phyloP scores from a whole-genome alignment of 257 asterid genomes.

The Solanum chmielewskii region DNA sequence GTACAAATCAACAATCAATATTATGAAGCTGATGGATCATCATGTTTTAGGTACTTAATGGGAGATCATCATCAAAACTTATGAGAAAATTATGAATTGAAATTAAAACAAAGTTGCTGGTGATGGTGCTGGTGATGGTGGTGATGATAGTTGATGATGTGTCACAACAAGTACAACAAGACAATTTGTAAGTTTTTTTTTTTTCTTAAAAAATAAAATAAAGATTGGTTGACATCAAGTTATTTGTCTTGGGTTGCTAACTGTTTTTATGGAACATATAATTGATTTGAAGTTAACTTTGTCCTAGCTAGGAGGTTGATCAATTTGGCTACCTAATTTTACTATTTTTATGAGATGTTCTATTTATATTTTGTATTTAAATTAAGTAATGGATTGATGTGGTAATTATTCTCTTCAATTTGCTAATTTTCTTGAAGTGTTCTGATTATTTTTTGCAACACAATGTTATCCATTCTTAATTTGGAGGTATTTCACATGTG shows the following conservation, averaged over 20 bases:
- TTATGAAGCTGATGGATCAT: constrained; percentile 22
- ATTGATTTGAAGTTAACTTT: neutral
- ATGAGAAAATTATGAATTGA: constrained; percentile 51
- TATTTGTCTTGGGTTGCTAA: neutral
- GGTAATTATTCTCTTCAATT: neutral
- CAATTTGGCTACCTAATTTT: neutral
- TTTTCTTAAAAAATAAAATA: neutral
- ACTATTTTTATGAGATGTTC: neutral
- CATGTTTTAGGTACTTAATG: constrained; percentile 61
- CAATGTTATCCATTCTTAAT: neutral
- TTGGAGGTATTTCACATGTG: neutral
- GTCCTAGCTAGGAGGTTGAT: neutral
- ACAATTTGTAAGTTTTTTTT: neutral
- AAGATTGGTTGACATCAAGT: neutral
- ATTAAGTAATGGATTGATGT: neutral
- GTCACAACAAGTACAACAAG: neutral
- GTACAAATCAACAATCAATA: constrained; percentile 19
- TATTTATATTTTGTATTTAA: neutral
- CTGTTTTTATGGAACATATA: neutral
- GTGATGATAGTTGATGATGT: neutral
- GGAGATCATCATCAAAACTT: constrained; percentile 37
- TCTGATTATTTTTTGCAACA: neutral
- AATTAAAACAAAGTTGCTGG: constrained; percentile 11
- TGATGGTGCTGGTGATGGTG: neutral
- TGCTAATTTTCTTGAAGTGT: neutral